A percentile compares a stretch with the other conserved stretches of the same genome.
Conservation (phyloP, 176 grass and related monocot species). For the Eragrostis nindensis region DNA sequence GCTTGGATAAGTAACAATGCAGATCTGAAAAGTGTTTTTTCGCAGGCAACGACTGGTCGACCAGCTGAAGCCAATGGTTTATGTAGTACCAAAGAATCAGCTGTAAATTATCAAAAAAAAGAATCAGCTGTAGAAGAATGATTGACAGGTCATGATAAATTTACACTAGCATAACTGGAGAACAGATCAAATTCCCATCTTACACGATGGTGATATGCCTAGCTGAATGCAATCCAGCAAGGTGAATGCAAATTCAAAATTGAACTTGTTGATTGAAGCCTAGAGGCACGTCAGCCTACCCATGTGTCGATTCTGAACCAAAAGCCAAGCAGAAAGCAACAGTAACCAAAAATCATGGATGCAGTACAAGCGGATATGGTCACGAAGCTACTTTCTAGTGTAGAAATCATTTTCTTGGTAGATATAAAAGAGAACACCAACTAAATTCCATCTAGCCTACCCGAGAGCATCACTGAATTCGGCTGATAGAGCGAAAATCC, state of each 20-base stretch:
- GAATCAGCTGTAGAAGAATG: too few relatives aligned
- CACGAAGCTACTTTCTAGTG: background rate
- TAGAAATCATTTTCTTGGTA: background rate
- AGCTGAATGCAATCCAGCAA: slow-evolving; percentile 10
- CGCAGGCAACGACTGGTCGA: background rate
- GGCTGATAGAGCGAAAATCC: background rate
- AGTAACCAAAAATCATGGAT: background rate
- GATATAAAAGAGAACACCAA: background rate
- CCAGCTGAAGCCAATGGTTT: background rate
- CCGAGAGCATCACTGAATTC: background rate
- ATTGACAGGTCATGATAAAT: background rate
- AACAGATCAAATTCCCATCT: background rate
- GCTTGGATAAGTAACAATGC: background rate
- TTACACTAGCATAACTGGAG: slow-evolving; percentile 10
- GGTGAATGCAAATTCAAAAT: background rate
- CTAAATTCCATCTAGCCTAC: background rate
- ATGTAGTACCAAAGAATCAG: background rate
- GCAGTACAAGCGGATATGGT: too few relatives aligned
- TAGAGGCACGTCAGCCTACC: background rate
- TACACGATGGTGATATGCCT: background rate
- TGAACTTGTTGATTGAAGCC: background rate
- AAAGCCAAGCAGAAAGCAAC: too few relatives aligned
- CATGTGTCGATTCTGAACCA: background rate
- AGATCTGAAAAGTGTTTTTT: background rate
- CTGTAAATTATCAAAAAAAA: too few relatives aligned